phyloP scores from a whole-genome alignment of 73 alveolate genomes.

The Tetrahymena thermophila region DNA sequence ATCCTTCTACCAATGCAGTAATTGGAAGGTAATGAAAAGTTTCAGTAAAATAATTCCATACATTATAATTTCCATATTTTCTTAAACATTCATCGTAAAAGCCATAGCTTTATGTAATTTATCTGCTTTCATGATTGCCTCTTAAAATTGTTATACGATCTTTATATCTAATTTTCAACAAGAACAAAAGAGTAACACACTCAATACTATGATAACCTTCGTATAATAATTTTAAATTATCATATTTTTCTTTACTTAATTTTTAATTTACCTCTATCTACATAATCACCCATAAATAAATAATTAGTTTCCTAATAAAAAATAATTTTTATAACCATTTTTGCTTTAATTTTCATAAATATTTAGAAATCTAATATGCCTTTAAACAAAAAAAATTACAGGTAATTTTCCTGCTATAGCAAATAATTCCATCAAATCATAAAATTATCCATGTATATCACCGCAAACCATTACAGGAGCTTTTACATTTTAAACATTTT shows the following conservation, averaged over 20 bases:
- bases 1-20: conserved; percentile 45
- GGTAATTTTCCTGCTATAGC: not conserved
- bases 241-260: not conserved
- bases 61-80: conserved; percentile 62
- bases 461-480: conserved; percentile 8
- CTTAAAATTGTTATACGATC: conserved; percentile 56
- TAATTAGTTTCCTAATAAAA: conserved; percentile 17
- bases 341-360: too few relatives aligned
- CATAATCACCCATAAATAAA: conserved; percentile 60
- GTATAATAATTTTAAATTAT: not conserved
- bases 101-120: conserved; percentile 72
- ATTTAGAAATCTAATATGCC: not conserved
- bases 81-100: conserved; percentile 62
- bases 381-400: not conserved
- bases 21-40: conserved; percentile 46
- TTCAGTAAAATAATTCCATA: conserved; percentile 64
- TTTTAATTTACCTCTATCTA: conserved; percentile 29
- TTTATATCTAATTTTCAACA: conserved; percentile 26
- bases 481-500: conserved; percentile 1
- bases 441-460: conserved; percentile 8
- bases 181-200: conserved; percentile 18
- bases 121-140: conserved; percentile 72
- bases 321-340: not conserved
- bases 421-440: conserved; percentile 8
- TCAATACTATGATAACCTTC: conserved; percentile 42